These are phyloP conservation scores for Candolleomyces aberdarensis DNA, from an alignment of 768 basidiomycete genomes.

Conservation along the genomic window DNA sequence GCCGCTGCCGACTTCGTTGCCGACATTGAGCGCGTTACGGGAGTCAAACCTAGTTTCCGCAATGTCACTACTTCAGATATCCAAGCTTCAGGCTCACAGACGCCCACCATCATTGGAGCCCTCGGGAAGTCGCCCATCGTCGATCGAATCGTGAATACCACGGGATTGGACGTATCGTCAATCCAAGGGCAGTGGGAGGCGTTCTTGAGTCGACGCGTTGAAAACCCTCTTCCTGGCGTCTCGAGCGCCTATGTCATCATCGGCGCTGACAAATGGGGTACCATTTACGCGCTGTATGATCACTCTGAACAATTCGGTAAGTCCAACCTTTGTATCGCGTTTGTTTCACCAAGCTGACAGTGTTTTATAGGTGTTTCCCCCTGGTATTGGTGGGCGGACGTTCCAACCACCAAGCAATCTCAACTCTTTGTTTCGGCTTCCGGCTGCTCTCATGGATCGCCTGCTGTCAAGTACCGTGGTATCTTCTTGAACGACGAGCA, in stretches of 20 bases:
- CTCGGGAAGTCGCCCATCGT: constrained; percentile 56
- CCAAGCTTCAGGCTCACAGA: constrained; percentile 17
- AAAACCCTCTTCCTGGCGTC: constrained; percentile 56
- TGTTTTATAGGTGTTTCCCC: constrained; percentile 52
- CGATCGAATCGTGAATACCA: constrained; percentile 46
- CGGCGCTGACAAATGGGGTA: constrained; percentile 67
- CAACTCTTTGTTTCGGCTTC: constrained; percentile 43
- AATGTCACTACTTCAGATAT: constrained; percentile 40
- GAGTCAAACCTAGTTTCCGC: constrained; percentile 42
- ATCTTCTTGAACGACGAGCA: constrained; percentile 79
- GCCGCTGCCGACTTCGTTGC: constrained; percentile 57
- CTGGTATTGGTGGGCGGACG: constrained; percentile 83
- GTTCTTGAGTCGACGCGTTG: constrained; percentile 49
- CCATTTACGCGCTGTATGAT: constrained; percentile 65
- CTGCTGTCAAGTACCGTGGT: constrained; percentile 68
- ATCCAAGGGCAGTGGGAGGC: constrained; percentile 68
- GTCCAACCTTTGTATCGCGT: constrained; percentile 4
- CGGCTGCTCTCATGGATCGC: constrained; percentile 56
- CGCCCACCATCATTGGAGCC: constrained; percentile 63
- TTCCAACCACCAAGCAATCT: constrained; percentile 51
- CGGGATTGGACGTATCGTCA: constrained; percentile 51
- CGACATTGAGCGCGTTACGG: constrained; percentile 62
- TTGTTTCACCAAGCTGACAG: constrained; percentile 9
- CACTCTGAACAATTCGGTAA: constrained; percentile 67
- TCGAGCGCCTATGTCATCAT: constrained; percentile 63